A percentile compares a stretch with the other conserved stretches of the same genome.
phyloP scores from a whole-genome alignment of 805 yeast genomes.

The Kodamaea sagamina region DNA sequence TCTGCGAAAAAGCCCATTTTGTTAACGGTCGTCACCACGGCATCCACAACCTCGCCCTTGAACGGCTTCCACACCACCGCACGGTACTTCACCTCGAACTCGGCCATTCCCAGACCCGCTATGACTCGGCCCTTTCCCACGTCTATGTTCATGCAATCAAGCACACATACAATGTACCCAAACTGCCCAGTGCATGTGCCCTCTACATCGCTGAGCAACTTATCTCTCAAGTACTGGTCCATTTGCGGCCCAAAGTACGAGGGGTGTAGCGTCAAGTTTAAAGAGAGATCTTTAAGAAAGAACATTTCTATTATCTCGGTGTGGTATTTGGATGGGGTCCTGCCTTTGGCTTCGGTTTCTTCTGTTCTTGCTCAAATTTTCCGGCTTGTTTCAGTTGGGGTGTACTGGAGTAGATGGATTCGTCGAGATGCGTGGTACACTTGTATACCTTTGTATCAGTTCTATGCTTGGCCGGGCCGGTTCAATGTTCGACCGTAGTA shows the following conservation, averaged over 20 bases:
- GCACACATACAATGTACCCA: constrained; percentile 94
- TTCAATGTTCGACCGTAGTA: background rate
- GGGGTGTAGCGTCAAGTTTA: constrained; percentile 92
- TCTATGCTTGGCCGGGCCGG: background rate
- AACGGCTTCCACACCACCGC: constrained; percentile 99
- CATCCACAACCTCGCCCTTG: constrained; percentile 98
- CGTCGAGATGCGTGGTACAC: background rate
- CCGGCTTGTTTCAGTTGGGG: background rate
- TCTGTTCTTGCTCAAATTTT: constrained; percentile 1
- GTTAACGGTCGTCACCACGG: constrained; percentile 89
- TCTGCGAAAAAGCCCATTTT: constrained; percentile 97
- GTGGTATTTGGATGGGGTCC: constrained; percentile 4
- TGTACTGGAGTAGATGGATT: background rate
- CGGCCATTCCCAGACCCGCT: constrained; percentile 92
- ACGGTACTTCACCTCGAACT: constrained; percentile 91
- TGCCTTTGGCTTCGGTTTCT: constrained; percentile 2
- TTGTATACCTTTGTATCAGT: background rate
- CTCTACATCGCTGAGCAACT: constrained; percentile 91
- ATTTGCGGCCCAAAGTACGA: constrained; percentile 97
- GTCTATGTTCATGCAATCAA: constrained; percentile 91
- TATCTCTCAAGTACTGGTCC: constrained; percentile 89
- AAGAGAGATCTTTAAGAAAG: constrained; percentile 78
- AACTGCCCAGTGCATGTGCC: constrained; percentile 99
- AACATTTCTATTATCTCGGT: constrained; percentile 29
- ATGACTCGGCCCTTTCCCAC: constrained; percentile 92